These are phyloP conservation scores for Podochytrium sp. DNA, from an alignment of 192 early-diverging fungal species.

Conservation along the genomic window DNA sequence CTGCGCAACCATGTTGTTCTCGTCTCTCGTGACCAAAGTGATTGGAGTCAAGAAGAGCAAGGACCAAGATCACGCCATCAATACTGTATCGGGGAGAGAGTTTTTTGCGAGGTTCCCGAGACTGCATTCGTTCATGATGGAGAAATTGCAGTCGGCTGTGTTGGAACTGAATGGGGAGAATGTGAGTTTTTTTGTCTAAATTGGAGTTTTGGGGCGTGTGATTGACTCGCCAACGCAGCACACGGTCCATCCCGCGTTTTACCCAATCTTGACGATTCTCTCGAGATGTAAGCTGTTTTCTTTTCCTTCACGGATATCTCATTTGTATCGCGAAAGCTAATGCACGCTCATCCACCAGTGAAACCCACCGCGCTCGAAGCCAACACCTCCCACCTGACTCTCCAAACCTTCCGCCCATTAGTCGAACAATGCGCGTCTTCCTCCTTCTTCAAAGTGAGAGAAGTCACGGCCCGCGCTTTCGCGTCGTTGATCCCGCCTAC, in stretches of 20 bases:
- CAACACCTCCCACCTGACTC: conserved; percentile 18
- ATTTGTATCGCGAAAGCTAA: background rate
- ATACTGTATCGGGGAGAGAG: conserved; percentile 84
- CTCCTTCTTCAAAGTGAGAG: conserved; percentile 71
- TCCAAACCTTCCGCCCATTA: conserved; percentile 37
- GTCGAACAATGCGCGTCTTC: conserved; percentile 33
- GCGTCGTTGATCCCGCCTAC: conserved; percentile 74
- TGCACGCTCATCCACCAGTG: conserved; percentile 22
- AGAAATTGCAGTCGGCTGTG: conserved; percentile 74
- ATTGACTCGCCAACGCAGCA: conserved; percentile 18
- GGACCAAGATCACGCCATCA: conserved; percentile 72
- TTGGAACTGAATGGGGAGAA: conserved; percentile 49
- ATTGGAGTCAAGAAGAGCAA: conserved; percentile 81
- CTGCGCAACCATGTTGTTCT: conserved; percentile 91
- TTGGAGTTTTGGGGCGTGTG: too few species aligned
- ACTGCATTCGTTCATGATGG: conserved; percentile 76
- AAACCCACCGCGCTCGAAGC: conserved; percentile 42
- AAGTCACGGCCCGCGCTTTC: conserved; percentile 83
- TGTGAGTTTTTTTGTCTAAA: conserved; percentile 4
- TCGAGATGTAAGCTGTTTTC: conserved; percentile 54
- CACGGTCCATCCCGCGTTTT: conserved; percentile 84
- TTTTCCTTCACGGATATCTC: background rate
- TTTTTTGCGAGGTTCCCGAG: conserved; percentile 88
- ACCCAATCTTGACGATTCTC: conserved; percentile 86
- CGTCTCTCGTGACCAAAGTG: conserved; percentile 78